Evolutionary conservation across 1,284 basidiomycete species (phyloP), one percentile per base, ranked within the genome.

Genomic region (Chiua sp.): DNA sequence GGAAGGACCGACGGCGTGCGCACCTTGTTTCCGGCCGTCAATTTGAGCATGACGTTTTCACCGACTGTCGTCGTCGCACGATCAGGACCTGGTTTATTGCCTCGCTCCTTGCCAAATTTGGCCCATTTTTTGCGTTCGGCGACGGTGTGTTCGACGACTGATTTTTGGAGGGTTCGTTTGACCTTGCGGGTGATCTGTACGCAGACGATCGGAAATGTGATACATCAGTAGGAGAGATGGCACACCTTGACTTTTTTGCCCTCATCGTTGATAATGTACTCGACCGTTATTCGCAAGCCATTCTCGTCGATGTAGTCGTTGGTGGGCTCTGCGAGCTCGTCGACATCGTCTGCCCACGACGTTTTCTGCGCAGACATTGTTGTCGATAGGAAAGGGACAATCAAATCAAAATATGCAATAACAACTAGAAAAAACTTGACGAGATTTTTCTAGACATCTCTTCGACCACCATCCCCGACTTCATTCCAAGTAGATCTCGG

Each of bases 41-140:
- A 76, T 77, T 96, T 97, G 72, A 99, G 82, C 22, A 84, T 75
- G 33, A 99, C 87, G 66, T 91, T 92, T 80, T 99, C 98, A 57
- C 93, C 97, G 47, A 99, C 92, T 3, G 96, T 98, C 4, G 98
- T 99, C 6, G 98, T 99, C 26, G 94, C 92, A 48, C 90, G 83
- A 80, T 98, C 94, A 13, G 96, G 97, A 8, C 98, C 98, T 7
- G 92, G 78, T 54, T 91, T 87, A 71, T 89, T 94, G 47, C 93
- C 93, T 77, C 88, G 92, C 78, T 99, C 98, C 68, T 87, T 82
- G 5, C 97, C 97, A 74, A 99, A 99, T 79, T 98, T 99, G 39
- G 88, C 73, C 96, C 95, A 98, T 63, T 86, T 88, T 77, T 98
- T 93, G 52, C 97, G 87, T 77, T 97, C 94, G 0, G 98, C 98